Evolutionary conservation across 148 eudicot species (phyloP).

Genomic region (Rhododendron ovatum): DNA sequence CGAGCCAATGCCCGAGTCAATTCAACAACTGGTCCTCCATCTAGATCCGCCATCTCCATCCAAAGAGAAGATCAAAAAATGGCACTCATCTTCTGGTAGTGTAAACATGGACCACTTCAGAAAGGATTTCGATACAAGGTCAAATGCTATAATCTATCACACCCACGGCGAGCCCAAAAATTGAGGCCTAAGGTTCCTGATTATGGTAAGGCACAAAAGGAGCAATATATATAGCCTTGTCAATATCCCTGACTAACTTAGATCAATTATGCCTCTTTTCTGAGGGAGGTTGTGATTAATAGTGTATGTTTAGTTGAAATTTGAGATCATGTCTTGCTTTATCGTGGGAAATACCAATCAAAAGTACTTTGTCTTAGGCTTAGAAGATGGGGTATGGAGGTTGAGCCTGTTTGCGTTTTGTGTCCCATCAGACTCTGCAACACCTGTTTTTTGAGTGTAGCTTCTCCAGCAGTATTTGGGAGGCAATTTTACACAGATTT

Average conservation of each 20-base stretch:
- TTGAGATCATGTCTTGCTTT: background rate
- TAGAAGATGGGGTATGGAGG: too few relatives aligned
- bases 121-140: conserved; percentile 24
- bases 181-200: background rate
- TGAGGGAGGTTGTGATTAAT: background rate
- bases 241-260: too few relatives aligned
- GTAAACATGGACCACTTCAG: conserved; percentile 15
- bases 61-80: background rate
- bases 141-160: conserved; percentile 37
- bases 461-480: too few relatives aligned
- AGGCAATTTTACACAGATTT: too few relatives aligned
- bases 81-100: background rate
- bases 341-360: background rate
- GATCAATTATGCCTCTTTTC: background rate
- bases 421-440: too few relatives aligned
- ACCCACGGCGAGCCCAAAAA: conserved; percentile 8
- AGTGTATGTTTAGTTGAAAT: background rate
- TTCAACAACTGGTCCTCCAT: conserved; percentile 22
- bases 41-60: background rate
- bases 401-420: too few relatives aligned
- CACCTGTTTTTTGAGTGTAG: too few relatives aligned
- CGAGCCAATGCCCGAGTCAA: conserved; percentile 44
- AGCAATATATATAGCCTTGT: background rate
- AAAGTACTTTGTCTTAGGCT: background rate
- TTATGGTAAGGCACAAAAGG: background rate